phyloP scores from a whole-genome alignment of 2,329 filamentous ascomycete genomes.

The Sarocladium kiliense region DNA sequence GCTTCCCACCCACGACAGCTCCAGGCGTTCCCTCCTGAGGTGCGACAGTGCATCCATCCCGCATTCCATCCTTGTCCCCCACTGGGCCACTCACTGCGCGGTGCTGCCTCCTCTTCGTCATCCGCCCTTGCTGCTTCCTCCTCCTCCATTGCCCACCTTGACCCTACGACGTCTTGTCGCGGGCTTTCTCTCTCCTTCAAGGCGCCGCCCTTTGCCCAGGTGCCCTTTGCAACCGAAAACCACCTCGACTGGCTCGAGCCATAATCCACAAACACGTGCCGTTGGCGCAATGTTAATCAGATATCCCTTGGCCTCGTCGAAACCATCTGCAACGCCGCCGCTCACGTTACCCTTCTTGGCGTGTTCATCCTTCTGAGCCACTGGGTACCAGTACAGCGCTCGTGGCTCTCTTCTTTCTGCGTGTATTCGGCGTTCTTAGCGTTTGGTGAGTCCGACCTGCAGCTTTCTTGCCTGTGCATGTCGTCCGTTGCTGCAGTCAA shows the following conservation, averaged over 20 bases:
- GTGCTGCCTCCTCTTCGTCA: slow-evolving; percentile 3
- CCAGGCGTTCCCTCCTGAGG: not conserved
- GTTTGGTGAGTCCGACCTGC: not conserved
- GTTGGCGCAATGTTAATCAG: not conserved
- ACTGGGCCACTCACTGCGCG: not conserved
- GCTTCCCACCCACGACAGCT: no score
- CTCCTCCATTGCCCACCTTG: not conserved
- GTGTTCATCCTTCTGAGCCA: not conserved
- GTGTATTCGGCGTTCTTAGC: not conserved
- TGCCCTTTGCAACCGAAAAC: not conserved
- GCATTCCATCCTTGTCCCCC: not conserved
- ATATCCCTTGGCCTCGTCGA: not conserved
- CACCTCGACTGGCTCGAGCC: slow-evolving; percentile 3
- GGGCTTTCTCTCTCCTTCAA: not conserved
- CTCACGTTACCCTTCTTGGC: not conserved
- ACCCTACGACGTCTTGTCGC: not conserved
- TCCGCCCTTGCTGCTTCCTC: not conserved
- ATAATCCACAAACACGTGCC: not conserved
- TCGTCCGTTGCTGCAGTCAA: not conserved
- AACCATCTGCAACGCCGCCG: not conserved
- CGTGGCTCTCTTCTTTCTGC: not conserved
- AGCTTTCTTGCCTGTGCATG: not conserved
- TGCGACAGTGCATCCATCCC: not conserved
- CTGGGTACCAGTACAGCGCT: not conserved
- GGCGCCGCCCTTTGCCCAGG: not conserved